Base-by-base conservation (phyloP, 2,329 filamentous ascomycete species). In the Colletotrichum truncatum region DNA sequence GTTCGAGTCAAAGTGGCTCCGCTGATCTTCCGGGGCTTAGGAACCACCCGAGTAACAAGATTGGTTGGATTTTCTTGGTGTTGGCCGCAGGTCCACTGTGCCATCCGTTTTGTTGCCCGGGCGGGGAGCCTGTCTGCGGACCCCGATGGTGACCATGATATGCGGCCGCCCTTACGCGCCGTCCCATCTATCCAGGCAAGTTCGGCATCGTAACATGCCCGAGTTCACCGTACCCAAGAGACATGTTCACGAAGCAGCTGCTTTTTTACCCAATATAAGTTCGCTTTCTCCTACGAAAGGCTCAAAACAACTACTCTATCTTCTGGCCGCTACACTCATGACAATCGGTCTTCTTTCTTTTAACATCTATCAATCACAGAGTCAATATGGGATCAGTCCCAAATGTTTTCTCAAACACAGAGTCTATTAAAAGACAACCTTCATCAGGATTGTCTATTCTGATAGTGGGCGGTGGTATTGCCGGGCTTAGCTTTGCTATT, bases 401-500 rank as follows among this genome's bases (percentile, higher is more conserved):
- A 6, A 38, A 53, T 0, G n/a, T 0, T 30, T 39, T 53, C 21
- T 18, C 26, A 25, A 1, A 14, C 32, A 21, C 49, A 3, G 32
- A 53, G 21, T n/a, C 2, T 6, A 38, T 53, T 14, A 25, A 36
- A 18, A 16, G 32, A 14, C 16, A 38, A 26, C 18, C 30, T 11
- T 39, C 14, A 28, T 39, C 51, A 3, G 23, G 34, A 11, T n/a
- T 54, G 6, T 39, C 34, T n/a, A 21, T 54, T 3, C 23, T 41
- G 51, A 25, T 54, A 8, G 36, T 54, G 6, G 51, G 51, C n/a
- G 51, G 34, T 16, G 51, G 36, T 2, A 54, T 54, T n/a, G 66
- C 32, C 16, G 67, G 67, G 1, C 36, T 68, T 0, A 26, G 34
- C 23, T 60, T 63, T 25, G 67, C 67, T 4, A 67, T 67, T 14